A percentile compares a stretch with the other conserved stretches of the same genome.
Evolutionary conservation across 1,284 basidiomycete genomes (phyloP).

Genomic region (Gymnopus androsaceus): DNA sequence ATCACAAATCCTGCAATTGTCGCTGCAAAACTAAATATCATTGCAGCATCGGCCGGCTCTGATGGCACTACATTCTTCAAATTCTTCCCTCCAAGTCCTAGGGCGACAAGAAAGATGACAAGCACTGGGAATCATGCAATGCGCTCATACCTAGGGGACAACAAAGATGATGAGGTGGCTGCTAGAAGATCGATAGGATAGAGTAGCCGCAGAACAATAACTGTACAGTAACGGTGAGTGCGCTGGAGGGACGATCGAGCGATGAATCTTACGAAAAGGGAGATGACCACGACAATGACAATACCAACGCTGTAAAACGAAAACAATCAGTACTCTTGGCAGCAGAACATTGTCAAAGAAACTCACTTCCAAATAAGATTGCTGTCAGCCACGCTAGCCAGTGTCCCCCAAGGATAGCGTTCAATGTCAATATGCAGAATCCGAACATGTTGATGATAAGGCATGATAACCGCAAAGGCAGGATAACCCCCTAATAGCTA

Average conservation of each 20-base stretch:
- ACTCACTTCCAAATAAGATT: slow-evolving; percentile 67
- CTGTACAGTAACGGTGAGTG: slow-evolving; percentile 32
- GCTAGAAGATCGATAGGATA: slow-evolving; percentile 46
- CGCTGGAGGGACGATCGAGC: slow-evolving; percentile 2
- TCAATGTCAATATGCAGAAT: slow-evolving; percentile 79
- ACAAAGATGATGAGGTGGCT: slow-evolving; percentile 13
- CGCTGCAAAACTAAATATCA: slow-evolving; percentile 66
- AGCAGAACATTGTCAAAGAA: too few relatives aligned
- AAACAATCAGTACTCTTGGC: slow-evolving; percentile 1
- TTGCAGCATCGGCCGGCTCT: slow-evolving; percentile 52
- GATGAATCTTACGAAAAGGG: slow-evolving; percentile 61
- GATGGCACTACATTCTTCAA: slow-evolving; percentile 44
- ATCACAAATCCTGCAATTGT: slow-evolving; percentile 76
- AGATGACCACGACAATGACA: slow-evolving; percentile 79
- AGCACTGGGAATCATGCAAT: slow-evolving; percentile 80
- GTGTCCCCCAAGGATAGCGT: slow-evolving; percentile 76
- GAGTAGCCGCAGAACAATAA: slow-evolving; percentile 81
- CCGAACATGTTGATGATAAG: slow-evolving; percentile 68
- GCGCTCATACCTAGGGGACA: slow-evolving; percentile 64
- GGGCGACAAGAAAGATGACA: slow-evolving; percentile 73
- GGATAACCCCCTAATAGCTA: slow-evolving; percentile 61
- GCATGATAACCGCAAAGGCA: slow-evolving; percentile 65
- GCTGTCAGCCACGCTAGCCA: slow-evolving; percentile 69
- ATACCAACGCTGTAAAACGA: slow-evolving; percentile 72
- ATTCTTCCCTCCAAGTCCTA: slow-evolving; percentile 74